Conservation (phyloP, 1,284 basidiomycete species). For the Leccinum subfulvum region DNA sequence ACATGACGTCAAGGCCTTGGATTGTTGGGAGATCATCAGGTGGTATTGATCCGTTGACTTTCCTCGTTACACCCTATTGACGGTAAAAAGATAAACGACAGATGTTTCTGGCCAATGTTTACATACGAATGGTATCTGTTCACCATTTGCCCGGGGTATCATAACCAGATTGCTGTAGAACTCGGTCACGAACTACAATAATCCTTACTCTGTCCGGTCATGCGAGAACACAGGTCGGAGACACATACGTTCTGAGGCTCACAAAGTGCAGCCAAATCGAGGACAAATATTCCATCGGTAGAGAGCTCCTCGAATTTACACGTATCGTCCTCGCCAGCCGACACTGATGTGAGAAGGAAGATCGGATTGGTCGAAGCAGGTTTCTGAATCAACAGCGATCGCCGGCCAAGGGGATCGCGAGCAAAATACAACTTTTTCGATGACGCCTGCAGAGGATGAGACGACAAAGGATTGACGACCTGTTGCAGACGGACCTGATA, state of each 20-base stretch:
- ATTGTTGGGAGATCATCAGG: slow-evolving; percentile 40
- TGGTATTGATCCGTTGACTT: slow-evolving; percentile 50
- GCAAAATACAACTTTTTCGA: slow-evolving; percentile 68
- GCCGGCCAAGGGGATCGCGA: slow-evolving; percentile 87
- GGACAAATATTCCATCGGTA: slow-evolving; percentile 55
- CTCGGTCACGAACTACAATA: slow-evolving; percentile 32
- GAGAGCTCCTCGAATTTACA: slow-evolving; percentile 62
- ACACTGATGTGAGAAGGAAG: slow-evolving; percentile 66
- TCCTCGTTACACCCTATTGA: slow-evolving; percentile 43
- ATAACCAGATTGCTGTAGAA: slow-evolving; percentile 33
- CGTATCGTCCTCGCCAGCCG: slow-evolving; percentile 44
- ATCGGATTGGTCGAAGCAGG: slow-evolving; percentile 49
- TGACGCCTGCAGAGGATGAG: slow-evolving; percentile 38
- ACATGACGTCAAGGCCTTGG: slow-evolving; percentile 38
- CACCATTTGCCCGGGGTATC: slow-evolving; percentile 23
- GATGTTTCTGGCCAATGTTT: background rate
- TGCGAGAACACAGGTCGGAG: background rate
- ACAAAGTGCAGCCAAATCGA: slow-evolving; percentile 42
- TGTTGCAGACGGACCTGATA: slow-evolving; percentile 55
- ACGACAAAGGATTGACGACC: background rate
- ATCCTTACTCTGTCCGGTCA: slow-evolving; percentile 7
- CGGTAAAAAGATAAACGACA: slow-evolving; percentile 2
- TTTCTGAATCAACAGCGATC: slow-evolving; percentile 78
- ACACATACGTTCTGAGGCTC: slow-evolving; percentile 27
- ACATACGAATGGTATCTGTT: slow-evolving; percentile 31